These are phyloP conservation scores for Colletotrichum somersetense DNA, from an alignment of 2,329 filamentous ascomycete genomes.

Conservation along the genomic window DNA sequence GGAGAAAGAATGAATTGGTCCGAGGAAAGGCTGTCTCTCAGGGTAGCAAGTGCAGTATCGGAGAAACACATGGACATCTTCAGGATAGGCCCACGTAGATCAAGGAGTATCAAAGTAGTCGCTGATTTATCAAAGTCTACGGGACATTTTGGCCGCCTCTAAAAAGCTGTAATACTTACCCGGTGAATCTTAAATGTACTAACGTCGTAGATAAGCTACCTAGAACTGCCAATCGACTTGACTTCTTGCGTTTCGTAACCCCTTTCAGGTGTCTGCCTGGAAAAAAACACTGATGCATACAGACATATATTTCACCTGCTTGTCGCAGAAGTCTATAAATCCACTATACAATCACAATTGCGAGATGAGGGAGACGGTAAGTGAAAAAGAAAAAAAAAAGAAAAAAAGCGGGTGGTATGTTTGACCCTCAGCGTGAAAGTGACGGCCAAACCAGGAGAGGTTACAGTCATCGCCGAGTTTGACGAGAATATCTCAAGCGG, in stretches of 20 bases:
- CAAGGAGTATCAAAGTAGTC: no score
- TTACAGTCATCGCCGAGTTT: background rate
- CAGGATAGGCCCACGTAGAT: no score
- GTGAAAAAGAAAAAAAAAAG: no score
- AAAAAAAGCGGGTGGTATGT: background rate
- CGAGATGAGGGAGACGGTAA: background rate
- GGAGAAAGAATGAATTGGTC: background rate
- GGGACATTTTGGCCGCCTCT: no score
- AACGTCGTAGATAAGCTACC: background rate
- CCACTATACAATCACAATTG: fast-evolving
- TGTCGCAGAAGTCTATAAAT: background rate
- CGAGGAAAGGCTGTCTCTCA: background rate
- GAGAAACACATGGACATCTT: background rate
- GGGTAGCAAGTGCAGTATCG: no score
- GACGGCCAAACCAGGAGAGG: background rate
- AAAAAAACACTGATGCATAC: background rate
- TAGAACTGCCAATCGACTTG: background rate
- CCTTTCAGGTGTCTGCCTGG: background rate
- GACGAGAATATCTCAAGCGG: background rate
- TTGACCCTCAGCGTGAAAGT: background rate
- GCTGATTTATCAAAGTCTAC: no score
- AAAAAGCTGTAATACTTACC: background rate
- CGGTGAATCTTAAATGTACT: background rate
- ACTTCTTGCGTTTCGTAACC: background rate
- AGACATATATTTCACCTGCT: background rate